phyloP scores from a whole-genome alignment of 2,329 filamentous ascomycete genomes.

The Neodidymelliopsis sp. region DNA sequence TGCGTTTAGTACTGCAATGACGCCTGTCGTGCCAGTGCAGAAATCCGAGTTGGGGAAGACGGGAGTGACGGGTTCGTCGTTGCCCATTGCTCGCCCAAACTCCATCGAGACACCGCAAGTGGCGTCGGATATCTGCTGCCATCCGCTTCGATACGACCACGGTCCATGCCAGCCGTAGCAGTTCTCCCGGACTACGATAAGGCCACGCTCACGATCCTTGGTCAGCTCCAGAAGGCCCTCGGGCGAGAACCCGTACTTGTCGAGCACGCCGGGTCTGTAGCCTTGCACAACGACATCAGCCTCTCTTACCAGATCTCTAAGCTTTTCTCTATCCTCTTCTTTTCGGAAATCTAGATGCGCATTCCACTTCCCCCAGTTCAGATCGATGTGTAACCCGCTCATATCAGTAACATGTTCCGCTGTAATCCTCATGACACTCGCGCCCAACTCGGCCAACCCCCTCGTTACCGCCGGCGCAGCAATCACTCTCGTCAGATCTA shows the following conservation, averaged over 20 bases:
- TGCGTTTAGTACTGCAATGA: constrained; percentile 52
- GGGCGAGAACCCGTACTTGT: constrained; percentile 56
- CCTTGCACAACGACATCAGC: constrained; percentile 62
- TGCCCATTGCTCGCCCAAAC: constrained; percentile 58
- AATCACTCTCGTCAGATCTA: constrained; percentile 60
- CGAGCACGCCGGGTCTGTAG: constrained; percentile 58
- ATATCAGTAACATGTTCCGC: constrained; percentile 52
- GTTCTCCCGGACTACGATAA: constrained; percentile 60
- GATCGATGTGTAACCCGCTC: constrained; percentile 53
- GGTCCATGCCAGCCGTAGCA: constrained; percentile 63
- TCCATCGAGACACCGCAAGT: constrained; percentile 55
- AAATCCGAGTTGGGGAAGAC: constrained; percentile 56
- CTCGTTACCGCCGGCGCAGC: constrained; percentile 56
- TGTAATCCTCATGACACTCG: constrained; percentile 57
- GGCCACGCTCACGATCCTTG: constrained; percentile 51
- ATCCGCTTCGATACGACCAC: constrained; percentile 57
- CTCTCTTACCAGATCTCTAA: constrained; percentile 54
- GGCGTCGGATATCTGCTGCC: constrained; percentile 63
- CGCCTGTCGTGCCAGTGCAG: constrained; percentile 55
- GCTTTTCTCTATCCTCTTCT: constrained; percentile 48
- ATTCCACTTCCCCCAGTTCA: constrained; percentile 62
- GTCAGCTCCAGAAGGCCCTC: constrained; percentile 53
- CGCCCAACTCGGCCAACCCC: constrained; percentile 56
- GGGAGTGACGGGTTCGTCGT: constrained; percentile 55
- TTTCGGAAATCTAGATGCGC: constrained; percentile 54